Evolutionary conservation across 1,284 basidiomycete genomes (phyloP).

Genomic region (Naganishia liquefaciens): DNA sequence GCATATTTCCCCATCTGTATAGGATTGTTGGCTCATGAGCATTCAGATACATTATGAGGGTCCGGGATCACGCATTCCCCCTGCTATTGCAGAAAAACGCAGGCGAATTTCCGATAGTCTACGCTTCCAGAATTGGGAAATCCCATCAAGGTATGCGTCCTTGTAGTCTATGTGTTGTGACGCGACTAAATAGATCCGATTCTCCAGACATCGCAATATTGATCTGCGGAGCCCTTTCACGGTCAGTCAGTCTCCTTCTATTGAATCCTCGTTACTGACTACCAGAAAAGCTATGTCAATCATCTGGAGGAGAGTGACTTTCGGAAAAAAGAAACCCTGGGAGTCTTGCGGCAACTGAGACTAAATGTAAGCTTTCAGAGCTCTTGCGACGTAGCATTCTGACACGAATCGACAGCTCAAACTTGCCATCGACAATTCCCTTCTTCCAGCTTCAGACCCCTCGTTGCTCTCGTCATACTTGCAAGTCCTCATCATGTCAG

Average conservation of each 20-base stretch:
- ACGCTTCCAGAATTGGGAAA: conserved; percentile 50
- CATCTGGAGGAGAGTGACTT: conserved; percentile 51
- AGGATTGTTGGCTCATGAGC: neutral
- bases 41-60: conserved; percentile 49
- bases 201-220: conserved; percentile 48
- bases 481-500: conserved; percentile 55
- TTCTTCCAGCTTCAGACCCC: conserved; percentile 44
- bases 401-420: conserved; percentile 44
- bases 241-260: conserved; percentile 36
- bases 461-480: conserved; percentile 52
- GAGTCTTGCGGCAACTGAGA: conserved; percentile 48
- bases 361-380: conserved; percentile 44
- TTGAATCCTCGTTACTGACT: neutral
- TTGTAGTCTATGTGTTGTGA: neutral
- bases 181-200: neutral
- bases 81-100: conserved; percentile 52
- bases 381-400: neutral
- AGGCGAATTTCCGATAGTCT: conserved; percentile 53
- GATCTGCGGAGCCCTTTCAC: conserved; percentile 50
- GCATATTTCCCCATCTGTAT: neutral
- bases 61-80: conserved; percentile 50
- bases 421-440: conserved; percentile 53
- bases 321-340: conserved; percentile 43
- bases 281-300: conserved; percentile 48
- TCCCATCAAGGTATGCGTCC: conserved; percentile 38